Conservation (phyloP, 1,139 yeast genomes). For the Meyerozyma carpophila region DNA sequence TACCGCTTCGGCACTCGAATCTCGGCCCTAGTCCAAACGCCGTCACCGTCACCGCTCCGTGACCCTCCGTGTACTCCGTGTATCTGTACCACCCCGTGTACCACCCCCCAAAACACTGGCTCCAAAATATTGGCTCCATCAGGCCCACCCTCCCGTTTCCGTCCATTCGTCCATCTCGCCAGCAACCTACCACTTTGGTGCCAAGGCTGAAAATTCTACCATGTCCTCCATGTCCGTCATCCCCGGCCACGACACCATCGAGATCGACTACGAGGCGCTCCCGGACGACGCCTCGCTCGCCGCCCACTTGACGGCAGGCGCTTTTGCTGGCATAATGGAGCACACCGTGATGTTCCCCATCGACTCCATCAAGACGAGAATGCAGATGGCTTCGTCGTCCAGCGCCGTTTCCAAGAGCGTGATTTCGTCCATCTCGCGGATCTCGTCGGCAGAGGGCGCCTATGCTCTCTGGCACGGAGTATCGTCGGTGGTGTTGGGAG, state of each 20-base stretch:
- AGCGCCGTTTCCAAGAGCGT: slow-evolving; percentile 33
- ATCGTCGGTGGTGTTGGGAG: slow-evolving; percentile 87
- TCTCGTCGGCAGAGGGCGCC: slow-evolving; percentile 87
- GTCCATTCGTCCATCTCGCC: neutral
- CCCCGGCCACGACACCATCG: slow-evolving; percentile 27
- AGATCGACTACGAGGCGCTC: slow-evolving; percentile 83
- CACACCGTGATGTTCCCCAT: slow-evolving; percentile 96
- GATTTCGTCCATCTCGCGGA: slow-evolving; percentile 61
- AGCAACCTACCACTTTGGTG: neutral
- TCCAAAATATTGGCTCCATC: neutral
- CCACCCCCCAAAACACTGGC: neutral
- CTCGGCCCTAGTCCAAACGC: neutral
- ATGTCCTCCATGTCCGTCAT: neutral
- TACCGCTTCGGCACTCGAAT: slow-evolving; percentile 1
- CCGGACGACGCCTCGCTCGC: slow-evolving; percentile 82
- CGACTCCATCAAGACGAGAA: slow-evolving; percentile 91
- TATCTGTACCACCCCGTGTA: no score
- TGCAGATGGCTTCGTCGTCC: slow-evolving; percentile 66
- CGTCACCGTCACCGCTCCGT: neutral
- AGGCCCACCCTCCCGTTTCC: neutral
- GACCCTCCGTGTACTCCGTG: neutral
- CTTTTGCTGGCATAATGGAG: slow-evolving; percentile 97
- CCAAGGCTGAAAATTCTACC: neutral
- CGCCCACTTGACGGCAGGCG: slow-evolving; percentile 87
- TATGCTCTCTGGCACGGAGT: slow-evolving; percentile 92